Conservation (phyloP, 768 basidiomycete genomes). For the Lyophyllum decastes region DNA sequence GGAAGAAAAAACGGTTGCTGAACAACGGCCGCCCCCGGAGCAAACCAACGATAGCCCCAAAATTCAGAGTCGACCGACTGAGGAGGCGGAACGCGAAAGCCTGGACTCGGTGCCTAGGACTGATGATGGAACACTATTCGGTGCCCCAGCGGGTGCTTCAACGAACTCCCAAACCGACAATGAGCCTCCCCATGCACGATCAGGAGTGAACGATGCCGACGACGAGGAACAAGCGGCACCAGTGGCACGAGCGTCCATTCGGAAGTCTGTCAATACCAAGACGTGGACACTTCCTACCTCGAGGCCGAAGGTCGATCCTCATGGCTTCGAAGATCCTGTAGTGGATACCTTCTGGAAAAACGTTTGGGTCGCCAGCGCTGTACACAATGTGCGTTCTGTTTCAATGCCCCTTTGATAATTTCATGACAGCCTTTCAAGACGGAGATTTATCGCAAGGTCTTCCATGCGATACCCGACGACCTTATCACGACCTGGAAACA, state of each 20-base stretch:
- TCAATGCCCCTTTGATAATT: slow-evolving; percentile 3
- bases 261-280: slow-evolving; percentile 54
- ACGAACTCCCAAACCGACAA: slow-evolving; percentile 41
- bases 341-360: slow-evolving; percentile 87
- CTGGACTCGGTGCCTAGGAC: slow-evolving; percentile 23
- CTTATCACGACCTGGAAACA: slow-evolving; percentile 93
- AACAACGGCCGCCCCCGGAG: slow-evolving; percentile 41
- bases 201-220: slow-evolving; percentile 42
- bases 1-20: slow-evolving; percentile 64
- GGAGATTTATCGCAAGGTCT: slow-evolving; percentile 93
- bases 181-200: slow-evolving; percentile 47
- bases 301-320: slow-evolving; percentile 71
- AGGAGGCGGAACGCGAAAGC: slow-evolving; percentile 8
- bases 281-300: slow-evolving; percentile 65
- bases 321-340: slow-evolving; percentile 88
- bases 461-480: slow-evolving; percentile 93
- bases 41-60: slow-evolving; percentile 17
- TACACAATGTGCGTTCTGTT: slow-evolving; percentile 72
- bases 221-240: slow-evolving; percentile 53
- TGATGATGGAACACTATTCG: slow-evolving; percentile 47
- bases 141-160: slow-evolving; percentile 56
- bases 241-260: slow-evolving; percentile 47
- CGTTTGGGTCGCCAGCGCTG: slow-evolving; percentile 85
- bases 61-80: slow-evolving; percentile 1
- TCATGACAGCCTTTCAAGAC: slow-evolving; percentile 53